phyloP scores from a whole-genome alignment of 805 yeast genomes.

The Metschnikowia lochheadii region DNA sequence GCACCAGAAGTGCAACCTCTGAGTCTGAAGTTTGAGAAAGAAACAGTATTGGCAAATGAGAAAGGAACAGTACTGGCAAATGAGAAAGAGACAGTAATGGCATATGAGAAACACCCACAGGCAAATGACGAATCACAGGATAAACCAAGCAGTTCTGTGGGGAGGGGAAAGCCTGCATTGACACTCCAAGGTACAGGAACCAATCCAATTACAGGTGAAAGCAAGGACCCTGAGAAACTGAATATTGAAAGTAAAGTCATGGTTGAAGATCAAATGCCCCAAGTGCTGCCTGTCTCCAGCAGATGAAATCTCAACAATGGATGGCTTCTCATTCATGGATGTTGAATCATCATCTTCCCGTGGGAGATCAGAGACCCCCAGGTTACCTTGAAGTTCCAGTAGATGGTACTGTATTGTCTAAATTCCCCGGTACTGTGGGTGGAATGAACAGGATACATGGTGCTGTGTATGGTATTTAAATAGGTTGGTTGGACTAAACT shows the following conservation, averaged over 20 bases:
- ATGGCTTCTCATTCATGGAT: neutral
- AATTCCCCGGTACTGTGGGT: too few relatives aligned
- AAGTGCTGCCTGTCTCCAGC: slow-evolving; percentile 7
- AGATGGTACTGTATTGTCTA: slow-evolving; percentile 15
- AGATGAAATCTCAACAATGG: slow-evolving; percentile 1
- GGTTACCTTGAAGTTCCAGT: slow-evolving; percentile 19
- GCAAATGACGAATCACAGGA: neutral
- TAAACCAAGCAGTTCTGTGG: neutral
- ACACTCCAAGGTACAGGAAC: neutral
- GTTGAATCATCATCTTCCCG: neutral
- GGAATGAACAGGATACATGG: too few relatives aligned
- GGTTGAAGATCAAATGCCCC: slow-evolving; percentile 4
- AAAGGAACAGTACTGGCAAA: too few relatives aligned
- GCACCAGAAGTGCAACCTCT: neutral
- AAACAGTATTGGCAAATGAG: too few relatives aligned
- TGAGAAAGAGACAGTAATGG: too few relatives aligned
- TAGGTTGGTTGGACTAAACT: slow-evolving; percentile 1
- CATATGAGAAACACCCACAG: neutral
- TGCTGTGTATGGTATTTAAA: too few relatives aligned
- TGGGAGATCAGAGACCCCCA: neutral
- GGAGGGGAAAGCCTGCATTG: neutral
- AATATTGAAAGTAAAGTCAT: slow-evolving; percentile 1
- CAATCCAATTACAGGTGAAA: neutral
- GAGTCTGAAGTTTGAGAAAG: neutral
- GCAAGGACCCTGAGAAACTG: neutral